Base-by-base conservation (phyloP, 2,329 filamentous ascomycete genomes). In the Bipolaris oryzae region DNA sequence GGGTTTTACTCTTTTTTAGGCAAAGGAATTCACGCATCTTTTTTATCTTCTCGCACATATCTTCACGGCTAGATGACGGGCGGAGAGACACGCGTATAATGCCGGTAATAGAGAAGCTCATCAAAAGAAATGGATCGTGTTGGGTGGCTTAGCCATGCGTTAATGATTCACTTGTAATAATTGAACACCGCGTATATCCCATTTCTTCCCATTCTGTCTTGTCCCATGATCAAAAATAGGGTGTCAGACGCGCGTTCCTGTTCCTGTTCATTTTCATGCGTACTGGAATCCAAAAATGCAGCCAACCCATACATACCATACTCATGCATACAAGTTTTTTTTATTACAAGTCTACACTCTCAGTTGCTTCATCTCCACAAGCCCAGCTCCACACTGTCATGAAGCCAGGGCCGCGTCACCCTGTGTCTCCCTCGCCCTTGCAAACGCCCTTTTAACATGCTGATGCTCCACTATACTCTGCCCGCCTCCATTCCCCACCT, bases 401-500 rank as follows among this genome's bases (percentile, higher is more conserved):
- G 62, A 70, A 13, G 53, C 50, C 28, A 65, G 55, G 13, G 59
- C 62, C 44, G 62, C 61, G 31, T 55, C 58, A 20, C 16, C 53
- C 31, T 55, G 38, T 58, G 55, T 51, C 47, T 52, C 53, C 49
- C 66, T 66, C 55, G 62, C 58, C 43, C 62, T 62, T 25, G 55
- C 60, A 46, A 80, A 69, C 35, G 76, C 70, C 57, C 65, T 73
- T 63, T 74, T 76, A 6, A 81, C 74, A 50, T 74, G 73, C 34
- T 74, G 68, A 50, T 74, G 50, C 41, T 74, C 71, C 57, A 63
- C 57, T 57, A 76, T 74, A 37, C 68, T 67, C 65, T 69, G 61
- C 7, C 70, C 71, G 43, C 72, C 72, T 2, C 72, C 73, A 50
- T 67, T 61, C 23, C 82, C 84, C 66, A 94, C 89, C 74, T 85